Conservation (phyloP, 2,329 filamentous ascomycete species). For the Colletotrichum shisoi region DNA sequence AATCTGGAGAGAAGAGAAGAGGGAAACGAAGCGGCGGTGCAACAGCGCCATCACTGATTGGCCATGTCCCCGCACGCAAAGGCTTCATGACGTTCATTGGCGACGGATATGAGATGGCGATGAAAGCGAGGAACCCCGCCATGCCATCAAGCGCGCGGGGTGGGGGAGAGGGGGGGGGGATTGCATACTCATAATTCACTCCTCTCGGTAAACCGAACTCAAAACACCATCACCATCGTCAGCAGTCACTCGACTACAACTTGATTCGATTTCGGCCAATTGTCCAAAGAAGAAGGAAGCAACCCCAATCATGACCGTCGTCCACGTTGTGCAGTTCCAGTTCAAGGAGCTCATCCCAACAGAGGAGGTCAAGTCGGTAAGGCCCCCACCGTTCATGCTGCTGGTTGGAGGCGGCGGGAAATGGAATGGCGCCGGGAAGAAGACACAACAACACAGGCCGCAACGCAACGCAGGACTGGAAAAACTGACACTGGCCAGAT, state of each 20-base stretch:
- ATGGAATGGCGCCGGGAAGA: neutral
- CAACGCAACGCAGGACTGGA: neutral
- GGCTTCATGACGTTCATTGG: slow-evolving; percentile 3
- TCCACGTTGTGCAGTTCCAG: slow-evolving; percentile 74
- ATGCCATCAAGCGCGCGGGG: neutral
- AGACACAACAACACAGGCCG: neutral
- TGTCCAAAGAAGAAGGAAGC: neutral
- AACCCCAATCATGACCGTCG: slow-evolving; percentile 61
- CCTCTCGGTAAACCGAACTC: neutral
- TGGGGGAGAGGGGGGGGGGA: no score
- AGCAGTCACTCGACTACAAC: neutral
- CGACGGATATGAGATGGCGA: slow-evolving; percentile 8
- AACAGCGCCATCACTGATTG: neutral
- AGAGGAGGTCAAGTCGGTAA: slow-evolving; percentile 64
- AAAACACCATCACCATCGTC: neutral
- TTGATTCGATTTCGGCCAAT: neutral
- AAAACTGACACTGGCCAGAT: slow-evolving; percentile 41
- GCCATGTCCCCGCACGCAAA: neutral
- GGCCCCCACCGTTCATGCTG: slow-evolving; percentile 40
- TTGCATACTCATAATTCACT: neutral
- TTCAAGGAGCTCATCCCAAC: slow-evolving; percentile 63
- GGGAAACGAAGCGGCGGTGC: neutral
- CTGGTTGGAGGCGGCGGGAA: neutral
- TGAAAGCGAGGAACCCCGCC: neutral
- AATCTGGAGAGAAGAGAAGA: no score